phyloP scores from a whole-genome alignment of 2,329 filamentous ascomycete species.

The Paracoccidioides lutzii region DNA sequence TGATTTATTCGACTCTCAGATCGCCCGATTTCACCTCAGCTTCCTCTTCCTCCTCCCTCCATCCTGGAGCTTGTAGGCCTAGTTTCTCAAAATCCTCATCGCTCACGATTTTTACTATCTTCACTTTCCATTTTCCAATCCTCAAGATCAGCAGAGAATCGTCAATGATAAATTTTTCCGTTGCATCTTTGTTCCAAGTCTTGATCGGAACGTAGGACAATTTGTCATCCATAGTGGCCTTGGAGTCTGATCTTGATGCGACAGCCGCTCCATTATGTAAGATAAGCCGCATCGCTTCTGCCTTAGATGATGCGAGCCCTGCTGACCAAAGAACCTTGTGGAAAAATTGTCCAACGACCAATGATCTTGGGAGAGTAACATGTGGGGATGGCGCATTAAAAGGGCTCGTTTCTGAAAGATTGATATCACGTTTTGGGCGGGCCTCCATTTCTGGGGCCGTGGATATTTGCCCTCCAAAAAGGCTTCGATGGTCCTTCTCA shows the following conservation, averaged over 20 bases:
- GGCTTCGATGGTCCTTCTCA: slow-evolving; percentile 41
- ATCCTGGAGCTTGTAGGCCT: slow-evolving; percentile 39
- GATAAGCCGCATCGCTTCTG: slow-evolving; percentile 40
- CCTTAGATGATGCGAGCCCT: slow-evolving; percentile 38
- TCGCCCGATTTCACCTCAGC: not conserved
- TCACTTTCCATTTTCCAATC: slow-evolving; percentile 48
- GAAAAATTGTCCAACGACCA: slow-evolving; percentile 37
- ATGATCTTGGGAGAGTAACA: slow-evolving; percentile 28
- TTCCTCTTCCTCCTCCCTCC: slow-evolving; percentile 25
- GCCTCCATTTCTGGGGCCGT: not conserved
- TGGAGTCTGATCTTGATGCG: slow-evolving; percentile 28
- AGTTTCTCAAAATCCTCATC: slow-evolving; percentile 40
- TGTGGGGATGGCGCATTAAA: slow-evolving; percentile 6
- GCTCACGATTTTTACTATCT: slow-evolving; percentile 42
- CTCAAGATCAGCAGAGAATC: slow-evolving; percentile 42
- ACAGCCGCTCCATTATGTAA: slow-evolving; percentile 40
- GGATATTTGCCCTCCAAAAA: slow-evolving; percentile 21
- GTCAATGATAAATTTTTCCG: slow-evolving; percentile 38
- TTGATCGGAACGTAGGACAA: slow-evolving; percentile 41
- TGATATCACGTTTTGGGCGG: not conserved
- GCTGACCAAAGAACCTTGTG: slow-evolving; percentile 39
- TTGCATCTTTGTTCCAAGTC: slow-evolving; percentile 29
- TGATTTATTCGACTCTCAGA: not conserved
- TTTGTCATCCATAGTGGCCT: slow-evolving; percentile 30
- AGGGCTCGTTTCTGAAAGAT: not conserved